Conservation (phyloP, 495 filamentous ascomycete genomes). For the Bryoglossum gracile region DNA sequence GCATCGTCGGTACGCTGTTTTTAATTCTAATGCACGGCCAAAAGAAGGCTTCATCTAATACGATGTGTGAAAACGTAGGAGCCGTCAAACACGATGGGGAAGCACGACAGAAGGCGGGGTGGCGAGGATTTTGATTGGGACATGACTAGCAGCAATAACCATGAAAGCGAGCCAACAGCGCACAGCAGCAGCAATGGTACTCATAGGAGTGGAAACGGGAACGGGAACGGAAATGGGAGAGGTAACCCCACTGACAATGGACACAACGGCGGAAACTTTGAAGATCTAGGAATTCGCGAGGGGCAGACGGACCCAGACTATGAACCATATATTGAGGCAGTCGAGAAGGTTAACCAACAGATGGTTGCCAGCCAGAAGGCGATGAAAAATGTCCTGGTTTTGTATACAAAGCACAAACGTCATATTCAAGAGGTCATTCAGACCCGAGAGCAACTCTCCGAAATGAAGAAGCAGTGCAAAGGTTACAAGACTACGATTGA, state of each 20-base stretch:
- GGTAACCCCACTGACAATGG: too few species aligned
- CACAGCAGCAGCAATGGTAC: background rate
- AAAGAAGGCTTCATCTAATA: background rate
- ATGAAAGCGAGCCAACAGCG: conserved; percentile 1
- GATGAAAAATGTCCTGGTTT: conserved; percentile 6
- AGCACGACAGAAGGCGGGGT: background rate
- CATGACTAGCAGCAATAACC: background rate
- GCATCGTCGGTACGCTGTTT: background rate
- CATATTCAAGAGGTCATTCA: conserved; percentile 5
- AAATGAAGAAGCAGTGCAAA: conserved; percentile 8
- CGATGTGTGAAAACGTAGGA: background rate
- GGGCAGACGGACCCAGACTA: conserved; percentile 1
- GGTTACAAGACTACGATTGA: conserved; percentile 13
- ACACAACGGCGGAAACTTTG: background rate
- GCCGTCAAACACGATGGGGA: conserved; percentile 4
- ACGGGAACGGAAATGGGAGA: too few species aligned
- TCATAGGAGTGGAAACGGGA: conserved; percentile 2
- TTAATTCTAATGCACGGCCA: background rate
- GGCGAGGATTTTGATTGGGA: conserved; percentile 4
- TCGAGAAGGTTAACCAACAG: background rate
- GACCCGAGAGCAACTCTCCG: conserved; percentile 1
- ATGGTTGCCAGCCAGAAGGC: conserved; percentile 7
- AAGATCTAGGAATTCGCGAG: background rate
- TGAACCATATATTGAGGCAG: conserved; percentile 8
- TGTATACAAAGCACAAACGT: conserved; percentile 1